These are phyloP conservation scores for Candida piceae DNA, from an alignment of 805 yeast genomes.

Conservation along the genomic window DNA sequence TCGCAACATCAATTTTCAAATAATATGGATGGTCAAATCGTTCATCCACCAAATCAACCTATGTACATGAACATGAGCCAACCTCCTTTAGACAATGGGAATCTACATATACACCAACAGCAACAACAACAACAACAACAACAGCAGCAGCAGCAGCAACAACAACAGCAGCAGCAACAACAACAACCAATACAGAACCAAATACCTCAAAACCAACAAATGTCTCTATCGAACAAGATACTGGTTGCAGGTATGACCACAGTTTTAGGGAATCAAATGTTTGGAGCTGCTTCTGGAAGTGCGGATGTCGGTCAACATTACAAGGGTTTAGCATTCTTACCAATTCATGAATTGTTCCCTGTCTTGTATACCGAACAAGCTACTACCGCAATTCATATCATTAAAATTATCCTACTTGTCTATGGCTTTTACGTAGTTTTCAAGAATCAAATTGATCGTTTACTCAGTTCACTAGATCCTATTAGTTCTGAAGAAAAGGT, in stretches of 20 bases:
- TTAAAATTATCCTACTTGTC: conserved; percentile 15
- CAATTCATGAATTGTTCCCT: conserved; percentile 22
- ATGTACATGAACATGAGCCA: background rate
- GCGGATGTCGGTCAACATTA: conserved; percentile 8
- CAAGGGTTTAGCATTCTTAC: conserved; percentile 24
- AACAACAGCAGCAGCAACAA: conserved; percentile 6
- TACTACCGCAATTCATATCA: conserved; percentile 6
- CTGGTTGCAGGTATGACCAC: conserved; percentile 33
- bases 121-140: conserved; percentile 2
- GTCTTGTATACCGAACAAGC: conserved; percentile 15
- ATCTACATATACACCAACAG: background rate
- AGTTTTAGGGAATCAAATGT: conserved; percentile 28
- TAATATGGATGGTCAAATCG: background rate
- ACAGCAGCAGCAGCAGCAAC: conserved; percentile 2
- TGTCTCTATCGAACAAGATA: conserved; percentile 23
- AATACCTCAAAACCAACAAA: conserved; percentile 5
- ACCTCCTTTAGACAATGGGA: background rate
- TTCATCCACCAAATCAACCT: background rate
- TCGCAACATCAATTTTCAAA: background rate
- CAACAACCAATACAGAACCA: conserved; percentile 8
- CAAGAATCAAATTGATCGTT: conserved; percentile 6
- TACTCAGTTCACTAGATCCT: conserved; percentile 2
- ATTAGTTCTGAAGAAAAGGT: background rate
- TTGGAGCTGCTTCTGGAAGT: conserved; percentile 8
- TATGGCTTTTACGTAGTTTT: conserved; percentile 18